phyloP scores from a whole-genome alignment of 2,329 filamentous ascomycete species.

The Tricladium varicosporioides region DNA sequence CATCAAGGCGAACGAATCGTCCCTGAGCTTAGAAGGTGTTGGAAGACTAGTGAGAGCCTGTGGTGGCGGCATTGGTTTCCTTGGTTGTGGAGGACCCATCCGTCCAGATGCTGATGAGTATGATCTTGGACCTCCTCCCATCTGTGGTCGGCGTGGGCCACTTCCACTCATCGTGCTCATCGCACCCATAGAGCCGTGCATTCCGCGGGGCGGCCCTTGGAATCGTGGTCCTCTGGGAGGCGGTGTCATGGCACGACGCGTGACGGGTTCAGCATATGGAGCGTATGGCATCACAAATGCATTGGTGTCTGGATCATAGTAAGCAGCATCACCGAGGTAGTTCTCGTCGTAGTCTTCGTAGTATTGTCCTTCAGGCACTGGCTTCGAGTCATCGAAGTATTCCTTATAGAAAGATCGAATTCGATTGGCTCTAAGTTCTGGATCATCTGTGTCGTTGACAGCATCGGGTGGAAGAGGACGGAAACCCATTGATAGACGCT shows the following conservation, averaged over 20 bases:
- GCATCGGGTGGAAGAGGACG: slow-evolving; percentile 87
- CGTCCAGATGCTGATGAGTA: slow-evolving; percentile 60
- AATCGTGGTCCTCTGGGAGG: slow-evolving; percentile 59
- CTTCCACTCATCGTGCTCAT: slow-evolving; percentile 27
- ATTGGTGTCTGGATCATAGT: slow-evolving; percentile 30
- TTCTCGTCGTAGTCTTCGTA: slow-evolving; percentile 74
- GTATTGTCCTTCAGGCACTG: slow-evolving; percentile 47
- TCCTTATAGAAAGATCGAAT: slow-evolving; percentile 99
- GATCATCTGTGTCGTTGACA: slow-evolving; percentile 76
- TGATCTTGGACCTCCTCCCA: slow-evolving; percentile 49
- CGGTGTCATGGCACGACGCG: slow-evolving; percentile 92
- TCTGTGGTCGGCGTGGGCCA: neutral
- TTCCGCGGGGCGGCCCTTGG: slow-evolving; percentile 37
- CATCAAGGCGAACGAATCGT: slow-evolving; percentile 72
- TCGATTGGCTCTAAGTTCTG: slow-evolving; percentile 89
- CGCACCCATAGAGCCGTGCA: slow-evolving; percentile 49
- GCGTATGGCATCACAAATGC: slow-evolving; percentile 78
- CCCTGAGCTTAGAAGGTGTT: slow-evolving; percentile 79
- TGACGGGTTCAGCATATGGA: slow-evolving; percentile 80
- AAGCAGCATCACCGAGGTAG: slow-evolving; percentile 61
- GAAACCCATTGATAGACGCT: slow-evolving; percentile 67
- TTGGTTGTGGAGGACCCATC: slow-evolving; percentile 34
- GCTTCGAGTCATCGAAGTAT: slow-evolving; percentile 87
- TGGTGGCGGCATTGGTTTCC: slow-evolving; percentile 69
- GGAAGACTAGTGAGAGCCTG: slow-evolving; percentile 72